Conservation (phyloP, 257 asterid species). For the Capsicum chinense region DNA sequence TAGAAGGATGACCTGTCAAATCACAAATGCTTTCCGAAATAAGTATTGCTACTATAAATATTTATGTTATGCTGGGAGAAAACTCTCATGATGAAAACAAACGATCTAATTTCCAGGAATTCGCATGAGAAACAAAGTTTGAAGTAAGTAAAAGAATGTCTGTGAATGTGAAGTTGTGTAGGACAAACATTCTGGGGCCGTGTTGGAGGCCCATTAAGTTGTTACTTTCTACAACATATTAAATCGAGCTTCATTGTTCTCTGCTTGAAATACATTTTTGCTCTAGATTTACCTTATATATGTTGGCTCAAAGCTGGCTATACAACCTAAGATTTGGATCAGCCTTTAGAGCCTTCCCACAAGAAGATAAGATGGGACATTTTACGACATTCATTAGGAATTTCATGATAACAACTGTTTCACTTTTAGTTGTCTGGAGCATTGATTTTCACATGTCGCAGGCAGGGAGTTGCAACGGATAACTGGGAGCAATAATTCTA, state of each 20-base stretch:
- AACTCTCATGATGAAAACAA: neutral
- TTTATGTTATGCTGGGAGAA: neutral
- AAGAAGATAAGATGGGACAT: conserved; percentile 25
- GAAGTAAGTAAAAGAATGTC: conserved; percentile 7
- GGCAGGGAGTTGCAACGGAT: conserved; percentile 96
- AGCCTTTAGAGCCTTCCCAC: neutral
- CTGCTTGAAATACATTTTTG: neutral
- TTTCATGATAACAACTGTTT: conserved; percentile 31
- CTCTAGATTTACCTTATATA: neutral
- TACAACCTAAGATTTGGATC: conserved; percentile 5
- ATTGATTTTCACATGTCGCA: conserved; percentile 86
- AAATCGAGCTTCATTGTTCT: conserved; percentile 1
- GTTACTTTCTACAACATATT: neutral
- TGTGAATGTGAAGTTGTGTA: neutral
- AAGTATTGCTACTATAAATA: neutral
- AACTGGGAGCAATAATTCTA: conserved; percentile 74
- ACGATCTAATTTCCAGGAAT: neutral
- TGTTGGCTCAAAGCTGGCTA: conserved; percentile 4
- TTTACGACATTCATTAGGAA: conserved; percentile 16
- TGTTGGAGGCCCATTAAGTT: neutral
- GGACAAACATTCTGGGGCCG: neutral
- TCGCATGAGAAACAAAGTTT: neutral
- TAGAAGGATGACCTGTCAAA: neutral
- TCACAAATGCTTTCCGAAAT: neutral
- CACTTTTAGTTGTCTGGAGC: conserved; percentile 44